phyloP scores from a whole-genome alignment of 2,329 filamentous ascomycete species.

The Penicillium sp. region DNA sequence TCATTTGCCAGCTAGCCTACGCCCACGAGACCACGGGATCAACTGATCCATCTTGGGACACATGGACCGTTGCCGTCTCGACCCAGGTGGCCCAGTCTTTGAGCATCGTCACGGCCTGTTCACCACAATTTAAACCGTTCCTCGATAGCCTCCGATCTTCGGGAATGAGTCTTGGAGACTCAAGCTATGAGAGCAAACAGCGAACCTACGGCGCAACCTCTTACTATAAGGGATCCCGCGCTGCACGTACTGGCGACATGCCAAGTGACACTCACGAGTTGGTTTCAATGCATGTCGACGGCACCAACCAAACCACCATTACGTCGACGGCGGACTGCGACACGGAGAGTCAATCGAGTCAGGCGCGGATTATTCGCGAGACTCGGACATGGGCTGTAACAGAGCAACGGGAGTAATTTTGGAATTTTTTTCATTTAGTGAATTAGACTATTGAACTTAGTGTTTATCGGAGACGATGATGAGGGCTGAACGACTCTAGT shows the following conservation, averaged over 20 bases:
- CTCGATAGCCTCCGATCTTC: slow-evolving; percentile 30
- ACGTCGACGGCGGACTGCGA: slow-evolving; percentile 21
- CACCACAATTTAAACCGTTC: slow-evolving; percentile 33
- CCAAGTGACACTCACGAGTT: slow-evolving; percentile 17
- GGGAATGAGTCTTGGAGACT: slow-evolving; percentile 25
- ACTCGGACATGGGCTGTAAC: slow-evolving; percentile 25
- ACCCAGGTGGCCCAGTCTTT: slow-evolving; percentile 21
- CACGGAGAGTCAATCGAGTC: slow-evolving; percentile 26
- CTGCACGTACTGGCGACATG: slow-evolving; percentile 2
- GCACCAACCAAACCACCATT: slow-evolving; percentile 12
- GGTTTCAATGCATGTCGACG: slow-evolving; percentile 9
- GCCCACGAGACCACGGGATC: slow-evolving; percentile 9
- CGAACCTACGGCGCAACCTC: slow-evolving; percentile 14
- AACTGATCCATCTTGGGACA: slow-evolving; percentile 20
- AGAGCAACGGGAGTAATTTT: slow-evolving; percentile 3
- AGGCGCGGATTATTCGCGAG: slow-evolving; percentile 28
- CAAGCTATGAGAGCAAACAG: slow-evolving; percentile 15
- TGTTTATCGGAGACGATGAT: not conserved
- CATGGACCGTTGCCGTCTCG: slow-evolving; percentile 20
- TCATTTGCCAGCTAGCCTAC: slow-evolving; percentile 23
- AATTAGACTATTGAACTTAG: not conserved
- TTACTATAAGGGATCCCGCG: slow-evolving; percentile 7
- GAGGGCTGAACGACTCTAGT: not conserved
- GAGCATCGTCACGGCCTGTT: slow-evolving; percentile 31
- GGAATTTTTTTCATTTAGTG: not conserved